Evolutionary conservation across 352 stramenopile genomes (phyloP), one percentile per base, ranked within the genome.

Genomic region (Pythium sukuiense): DNA sequence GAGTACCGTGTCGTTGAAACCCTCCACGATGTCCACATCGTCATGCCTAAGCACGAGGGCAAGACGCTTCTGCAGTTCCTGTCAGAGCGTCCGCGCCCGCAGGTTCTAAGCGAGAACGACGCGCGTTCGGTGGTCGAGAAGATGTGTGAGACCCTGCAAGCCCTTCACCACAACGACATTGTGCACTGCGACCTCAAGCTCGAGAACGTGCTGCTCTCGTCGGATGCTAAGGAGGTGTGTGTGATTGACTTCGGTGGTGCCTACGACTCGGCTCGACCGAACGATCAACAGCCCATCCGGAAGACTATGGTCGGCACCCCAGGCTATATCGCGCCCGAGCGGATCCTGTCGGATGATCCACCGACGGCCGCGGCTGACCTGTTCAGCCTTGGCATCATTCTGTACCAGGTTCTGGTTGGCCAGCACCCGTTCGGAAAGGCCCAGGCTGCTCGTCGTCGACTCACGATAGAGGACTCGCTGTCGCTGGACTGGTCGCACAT

Each of bases 141-240:
- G 11, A 73, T 90, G 30, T 79, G 97, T 2, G 71, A 93, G 56
- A 82, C 87, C 30, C 74, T 99, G n/a, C 76, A 85, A 26, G 97
- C 96, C 65, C 85, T 99, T 16, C 96, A 99, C 70, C 71, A 66
- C 8, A 71, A 96, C 3, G 93, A 88, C 12, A 76, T 99, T 24
- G 81, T 99, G 20, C 97, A 99, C 80, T 99, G 95, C 71, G 97
- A 99, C 69, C 73, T 99, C 35, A 99, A 99, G 76, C 96, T 98
- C 33, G 97, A 99, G 70, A 98, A 98, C 75, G 92, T 98, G 45
- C 67, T 98, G 9, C 48, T 89, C 41, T 71, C 66, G 1, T 70
- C 52, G 14, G 29, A 81, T 57, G 50, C 74, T n/a, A 57, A 52
- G 20, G 54, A 69, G n/a, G 70, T 63, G 11, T 73, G 67, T 18